Conservation (phyloP, 108 stramenopile species). For the Ochromonas danica region DNA sequence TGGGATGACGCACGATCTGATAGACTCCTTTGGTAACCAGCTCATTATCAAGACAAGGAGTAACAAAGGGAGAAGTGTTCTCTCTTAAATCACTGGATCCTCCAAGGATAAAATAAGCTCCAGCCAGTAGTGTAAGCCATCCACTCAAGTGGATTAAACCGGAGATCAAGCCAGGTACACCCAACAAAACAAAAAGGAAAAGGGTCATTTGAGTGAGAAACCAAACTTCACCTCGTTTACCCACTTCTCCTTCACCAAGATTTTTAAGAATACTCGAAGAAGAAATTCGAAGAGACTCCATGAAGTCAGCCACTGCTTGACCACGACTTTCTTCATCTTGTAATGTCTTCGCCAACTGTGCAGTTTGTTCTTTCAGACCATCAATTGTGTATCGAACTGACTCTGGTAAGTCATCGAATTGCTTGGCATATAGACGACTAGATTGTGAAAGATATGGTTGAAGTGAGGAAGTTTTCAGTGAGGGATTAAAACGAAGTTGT, state of each 20-base stretch:
- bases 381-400: too few relatives aligned
- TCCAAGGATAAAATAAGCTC: slow-evolving; percentile 39
- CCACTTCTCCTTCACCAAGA: slow-evolving; percentile 39
- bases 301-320: too few relatives aligned
- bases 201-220: slow-evolving; percentile 56
- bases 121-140: slow-evolving; percentile 49
- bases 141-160: slow-evolving; percentile 52
- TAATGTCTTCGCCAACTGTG: too few relatives aligned
- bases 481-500: too few relatives aligned
- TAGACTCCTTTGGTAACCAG: slow-evolving; percentile 56
- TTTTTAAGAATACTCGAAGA: background rate
- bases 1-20: slow-evolving; percentile 65
- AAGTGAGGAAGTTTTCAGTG: too few relatives aligned
- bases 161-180: slow-evolving; percentile 57
- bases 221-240: slow-evolving; percentile 62
- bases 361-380: too few relatives aligned
- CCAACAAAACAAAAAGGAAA: slow-evolving; percentile 56
- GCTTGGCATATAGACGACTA: too few relatives aligned
- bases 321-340: too few relatives aligned
- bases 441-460: too few relatives aligned
- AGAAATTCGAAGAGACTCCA: too few relatives aligned
- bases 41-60: slow-evolving; percentile 30
- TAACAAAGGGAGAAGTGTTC: slow-evolving; percentile 59
- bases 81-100: slow-evolving; percentile 53
- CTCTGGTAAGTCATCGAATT: too few relatives aligned